A percentile compares a stretch with the other conserved stretches of the same genome.
Conservation (phyloP, 2,329 filamentous ascomycete species). For the Nemania diffusa region DNA sequence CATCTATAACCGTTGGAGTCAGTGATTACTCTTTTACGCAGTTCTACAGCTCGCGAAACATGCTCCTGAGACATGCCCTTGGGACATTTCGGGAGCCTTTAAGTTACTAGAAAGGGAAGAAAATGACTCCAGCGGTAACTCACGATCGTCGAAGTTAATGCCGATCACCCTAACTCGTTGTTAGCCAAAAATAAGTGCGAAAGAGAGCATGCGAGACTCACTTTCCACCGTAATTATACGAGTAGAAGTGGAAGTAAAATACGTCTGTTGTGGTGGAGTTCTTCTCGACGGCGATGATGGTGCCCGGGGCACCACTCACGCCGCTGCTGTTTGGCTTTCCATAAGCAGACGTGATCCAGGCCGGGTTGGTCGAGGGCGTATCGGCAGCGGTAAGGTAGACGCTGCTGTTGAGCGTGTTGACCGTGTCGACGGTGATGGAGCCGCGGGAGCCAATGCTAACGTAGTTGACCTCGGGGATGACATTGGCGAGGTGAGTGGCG, state of each 20-base stretch:
- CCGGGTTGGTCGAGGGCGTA: conserved; percentile 21
- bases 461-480: conserved; percentile 28
- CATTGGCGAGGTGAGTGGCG: conserved; percentile 23
- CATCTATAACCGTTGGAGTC: too few relatives aligned
- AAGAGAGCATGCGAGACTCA: conserved; percentile 10
- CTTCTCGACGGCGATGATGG: conserved; percentile 35
- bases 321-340: conserved; percentile 27
- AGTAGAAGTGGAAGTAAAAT: conserved; percentile 35
- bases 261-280: conserved; percentile 30
- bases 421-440: conserved; percentile 22
- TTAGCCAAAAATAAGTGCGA: not conserved
- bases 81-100: too few relatives aligned
- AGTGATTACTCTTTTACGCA: too few relatives aligned
- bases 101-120: too few relatives aligned
- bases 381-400: conserved; percentile 26
- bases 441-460: conserved; percentile 13
- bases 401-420: conserved; percentile 31
- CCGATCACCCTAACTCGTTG: conserved; percentile 13
- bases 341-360: conserved; percentile 28
- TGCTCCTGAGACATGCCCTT: too few relatives aligned
- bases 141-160: conserved; percentile 32
- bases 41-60: too few relatives aligned
- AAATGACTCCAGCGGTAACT: too few relatives aligned
- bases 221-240: conserved; percentile 33
- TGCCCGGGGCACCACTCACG: conserved; percentile 27